Base-by-base conservation (phyloP, 2,329 filamentous ascomycete genomes). In the Scedosporium aurantiacum region DNA sequence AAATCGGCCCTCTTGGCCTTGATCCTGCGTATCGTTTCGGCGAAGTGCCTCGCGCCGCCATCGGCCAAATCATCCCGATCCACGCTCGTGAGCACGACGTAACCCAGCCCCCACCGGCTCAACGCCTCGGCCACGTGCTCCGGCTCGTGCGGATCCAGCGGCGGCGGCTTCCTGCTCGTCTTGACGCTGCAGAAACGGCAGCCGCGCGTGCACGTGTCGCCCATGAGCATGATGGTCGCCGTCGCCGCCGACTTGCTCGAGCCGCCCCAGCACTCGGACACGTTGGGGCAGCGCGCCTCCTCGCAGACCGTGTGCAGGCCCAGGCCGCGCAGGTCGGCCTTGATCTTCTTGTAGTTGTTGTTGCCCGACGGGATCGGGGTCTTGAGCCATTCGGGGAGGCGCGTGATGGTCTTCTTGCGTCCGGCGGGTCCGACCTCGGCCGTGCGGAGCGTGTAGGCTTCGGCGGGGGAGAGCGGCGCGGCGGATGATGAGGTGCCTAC, bases 221-320 rank as follows among this genome's bases (percentile, higher is more conserved):
- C 94, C 92, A 97, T 97, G 57, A 99, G 79, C 94, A 99, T 99
- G 74, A 99, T 97, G 10, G 94, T 99, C 2, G 94, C 94, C 37
- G 94, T 99, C 4, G 94, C 94, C 27, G 91, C 88, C 66, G 85
- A 87, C 78, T 96, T 96, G 73, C 88, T 85, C 70, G 81, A 85
- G 40, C 94, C 94, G 64, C 94, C 94, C 94, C 94, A 99, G 79
- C 94, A 99, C 73, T 97, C 93, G 65, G 89, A 91, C 64, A 99
- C 96, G 75, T 99, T 99, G 64, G 94, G 94, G 75, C 94, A 99
- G 66, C 91, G 85, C 1, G 94, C 94, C 77, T 99, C 94, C 76
- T 99, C 94, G 75, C 94, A 99, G 16, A 99, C 94, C 4, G 94
- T 99, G 74, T 97, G 92, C 62, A 99, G 79, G 62, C 89, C 89